Base-by-base conservation (phyloP, 306 rosid genomes). In the Fragaria vesca region DNA sequence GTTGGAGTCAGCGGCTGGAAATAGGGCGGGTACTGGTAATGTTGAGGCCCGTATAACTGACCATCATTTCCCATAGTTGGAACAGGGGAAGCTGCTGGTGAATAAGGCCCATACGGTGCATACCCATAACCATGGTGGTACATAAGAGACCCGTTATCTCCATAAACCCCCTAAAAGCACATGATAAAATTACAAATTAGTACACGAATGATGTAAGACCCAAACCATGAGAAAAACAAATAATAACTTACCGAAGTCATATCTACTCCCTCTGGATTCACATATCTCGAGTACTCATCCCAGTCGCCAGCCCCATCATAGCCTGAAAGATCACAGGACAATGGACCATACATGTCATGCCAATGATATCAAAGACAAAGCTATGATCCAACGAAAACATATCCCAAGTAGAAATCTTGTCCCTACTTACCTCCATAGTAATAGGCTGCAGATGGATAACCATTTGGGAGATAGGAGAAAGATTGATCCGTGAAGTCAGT, bases 21-120 rank as follows among this genome's bases (percentile, higher is more conserved):
- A 85, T 89, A 95, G 5, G 96, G 97, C 65, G 97, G 97, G 68
- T 95, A 95, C 81, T 95, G 99, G 83, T 95, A 95, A 71, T 93
- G 97, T 81, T 93, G 99, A 66, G 96, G 93, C 18, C 96, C 99
- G 78, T 95, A 95, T 73, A 95, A 81, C 80, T 93, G 99, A 58
- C 97, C 99, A 73, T 95, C 99, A 73, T 91, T 89, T 73, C 91
- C 94, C 96, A 95, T 78, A n/a, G 98, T 89, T 9, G 99, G 99
- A 62, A 88, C 97, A 9, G 99, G 97, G 13, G 99, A 92, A 12
- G 89, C 87, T 16, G 99, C 97, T 11, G 99, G 99, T 4, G 99
- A 91, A 76, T 93, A 95, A 36, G 98, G 92, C 24, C 88, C 88
- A 69, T 93, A 95, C 0, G 96, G 94, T 7, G 93, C 90, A 86